Percentiles rank a stretch among this genome's conserved stretches.
phyloP scores from a whole-genome alignment of 83 land plant genomes.

The Picea abies region DNA sequence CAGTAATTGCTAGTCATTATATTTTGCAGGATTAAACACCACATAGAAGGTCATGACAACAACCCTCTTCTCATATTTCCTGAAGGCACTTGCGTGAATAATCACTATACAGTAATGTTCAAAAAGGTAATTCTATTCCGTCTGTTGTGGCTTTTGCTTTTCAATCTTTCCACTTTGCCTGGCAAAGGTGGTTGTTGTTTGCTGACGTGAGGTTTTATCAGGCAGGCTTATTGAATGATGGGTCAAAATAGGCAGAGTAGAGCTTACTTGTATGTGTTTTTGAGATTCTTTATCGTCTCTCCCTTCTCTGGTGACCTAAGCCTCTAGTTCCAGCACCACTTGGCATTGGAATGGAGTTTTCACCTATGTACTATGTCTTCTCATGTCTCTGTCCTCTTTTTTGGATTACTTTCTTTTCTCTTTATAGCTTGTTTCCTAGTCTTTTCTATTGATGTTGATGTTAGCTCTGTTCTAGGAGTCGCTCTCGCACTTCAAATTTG shows the following conservation, averaged over 20 bases:
- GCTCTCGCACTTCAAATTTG: too few species aligned
- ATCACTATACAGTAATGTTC: conserved; percentile 93
- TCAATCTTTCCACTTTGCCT: not conserved
- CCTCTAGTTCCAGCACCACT: too few species aligned
- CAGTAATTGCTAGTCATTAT: not conserved
- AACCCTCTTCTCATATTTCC: conserved; percentile 97
- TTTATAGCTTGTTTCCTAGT: too few species aligned
- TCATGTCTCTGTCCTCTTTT: too few species aligned
- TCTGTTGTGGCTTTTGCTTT: not conserved
- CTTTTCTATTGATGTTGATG: too few species aligned
- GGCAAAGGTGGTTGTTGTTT: not conserved
- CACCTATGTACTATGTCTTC: too few species aligned
- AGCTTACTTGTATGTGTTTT: not conserved
- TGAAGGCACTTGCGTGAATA: conserved; percentile 98
- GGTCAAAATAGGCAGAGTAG: not conserved
- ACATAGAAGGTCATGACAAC: conserved; percentile 73
- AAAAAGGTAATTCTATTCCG: conserved; percentile 70
- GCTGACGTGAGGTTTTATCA: not conserved
- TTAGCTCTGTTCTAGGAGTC: too few species aligned
- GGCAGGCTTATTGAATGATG: not conserved
- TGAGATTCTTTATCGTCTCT: not conserved
- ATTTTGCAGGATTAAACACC: conserved; percentile 68
- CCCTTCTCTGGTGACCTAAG: too few species aligned
- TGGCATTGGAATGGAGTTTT: too few species aligned
- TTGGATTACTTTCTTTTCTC: too few species aligned